Evolutionary conservation across 495 filamentous ascomycete genomes (phyloP).

Genomic region (Neurospora tetraspora): DNA sequence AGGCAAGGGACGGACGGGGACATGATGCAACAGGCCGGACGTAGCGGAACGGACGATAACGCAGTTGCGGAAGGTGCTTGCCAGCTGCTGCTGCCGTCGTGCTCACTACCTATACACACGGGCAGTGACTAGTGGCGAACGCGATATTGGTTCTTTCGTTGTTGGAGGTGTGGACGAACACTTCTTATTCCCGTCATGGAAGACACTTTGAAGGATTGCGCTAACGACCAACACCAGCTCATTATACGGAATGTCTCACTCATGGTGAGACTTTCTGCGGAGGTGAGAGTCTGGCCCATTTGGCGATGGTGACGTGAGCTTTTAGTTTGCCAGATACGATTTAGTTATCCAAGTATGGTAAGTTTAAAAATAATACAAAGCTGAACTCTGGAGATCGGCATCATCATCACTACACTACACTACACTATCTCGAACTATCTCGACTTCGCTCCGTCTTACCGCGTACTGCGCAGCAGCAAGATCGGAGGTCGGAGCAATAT

Average conservation of each 20-base stretch:
- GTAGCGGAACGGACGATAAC: background rate
- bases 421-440: background rate
- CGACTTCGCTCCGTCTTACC: background rate
- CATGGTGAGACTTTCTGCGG: background rate
- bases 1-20: background rate
- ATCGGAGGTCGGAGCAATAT: background rate
- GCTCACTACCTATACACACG: no score
- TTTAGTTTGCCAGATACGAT: background rate
- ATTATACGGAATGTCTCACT: background rate
- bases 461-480: background rate
- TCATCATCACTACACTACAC: background rate
- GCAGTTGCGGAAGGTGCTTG: background rate
- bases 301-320: background rate
- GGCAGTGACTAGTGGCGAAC: background rate
- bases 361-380: background rate
- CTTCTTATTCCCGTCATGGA: background rate
- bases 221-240: background rate
- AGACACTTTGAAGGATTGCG: background rate
- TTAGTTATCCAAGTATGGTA: background rate
- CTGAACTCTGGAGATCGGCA: background rate
- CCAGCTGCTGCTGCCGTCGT: background rate
- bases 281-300: background rate
- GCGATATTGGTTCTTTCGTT: background rate
- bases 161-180: background rate
- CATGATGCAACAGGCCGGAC: background rate